Conservation (phyloP, 1,139 yeast species). For the Debaryomycetaceae sp. region DNA sequence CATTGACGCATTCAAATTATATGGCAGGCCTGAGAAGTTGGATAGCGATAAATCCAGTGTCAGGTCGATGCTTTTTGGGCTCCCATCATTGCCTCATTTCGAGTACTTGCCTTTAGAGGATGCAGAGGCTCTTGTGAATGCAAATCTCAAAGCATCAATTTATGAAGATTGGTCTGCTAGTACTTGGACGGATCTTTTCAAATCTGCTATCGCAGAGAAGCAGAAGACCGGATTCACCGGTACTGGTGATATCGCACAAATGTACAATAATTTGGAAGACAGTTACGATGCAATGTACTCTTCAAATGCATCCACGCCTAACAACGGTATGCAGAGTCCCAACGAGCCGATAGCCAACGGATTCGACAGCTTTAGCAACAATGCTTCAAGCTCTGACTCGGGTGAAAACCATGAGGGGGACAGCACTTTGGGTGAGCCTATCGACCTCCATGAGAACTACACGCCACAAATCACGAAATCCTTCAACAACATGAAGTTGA, state of each 20-base stretch:
- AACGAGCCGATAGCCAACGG: not conserved
- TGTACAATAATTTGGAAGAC: slow-evolving; percentile 27
- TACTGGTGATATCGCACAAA: slow-evolving; percentile 28
- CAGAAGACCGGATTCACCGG: slow-evolving; percentile 20
- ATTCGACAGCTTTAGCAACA: slow-evolving; percentile 14
- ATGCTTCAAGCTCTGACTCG: slow-evolving; percentile 5
- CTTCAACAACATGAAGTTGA: not conserved
- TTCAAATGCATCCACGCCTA: not conserved
- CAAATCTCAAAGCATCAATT: slow-evolving; percentile 26
- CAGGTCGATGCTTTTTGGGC: slow-evolving; percentile 49
- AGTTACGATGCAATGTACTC: slow-evolving; percentile 13
- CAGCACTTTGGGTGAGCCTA: slow-evolving; percentile 7
- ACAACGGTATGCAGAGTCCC: slow-evolving; percentile 1
- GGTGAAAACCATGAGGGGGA: slow-evolving; percentile 1
- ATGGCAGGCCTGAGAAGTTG: slow-evolving; percentile 53
- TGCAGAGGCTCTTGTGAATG: slow-evolving; percentile 30
- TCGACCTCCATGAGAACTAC: slow-evolving; percentile 4
- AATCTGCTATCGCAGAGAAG: slow-evolving; percentile 17
- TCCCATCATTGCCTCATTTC: slow-evolving; percentile 55
- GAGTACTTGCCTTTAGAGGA: slow-evolving; percentile 44
- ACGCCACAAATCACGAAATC: not conserved
- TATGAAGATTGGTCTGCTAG: slow-evolving; percentile 33
- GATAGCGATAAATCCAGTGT: slow-evolving; percentile 43
- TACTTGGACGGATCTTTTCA: slow-evolving; percentile 41
- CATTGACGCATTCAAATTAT: slow-evolving; percentile 50